Evolutionary conservation across 164 flowering plant genomes (phyloP), one percentile per base, ranked within the genome.

Genomic region (Magnolia kwangsiensis): DNA sequence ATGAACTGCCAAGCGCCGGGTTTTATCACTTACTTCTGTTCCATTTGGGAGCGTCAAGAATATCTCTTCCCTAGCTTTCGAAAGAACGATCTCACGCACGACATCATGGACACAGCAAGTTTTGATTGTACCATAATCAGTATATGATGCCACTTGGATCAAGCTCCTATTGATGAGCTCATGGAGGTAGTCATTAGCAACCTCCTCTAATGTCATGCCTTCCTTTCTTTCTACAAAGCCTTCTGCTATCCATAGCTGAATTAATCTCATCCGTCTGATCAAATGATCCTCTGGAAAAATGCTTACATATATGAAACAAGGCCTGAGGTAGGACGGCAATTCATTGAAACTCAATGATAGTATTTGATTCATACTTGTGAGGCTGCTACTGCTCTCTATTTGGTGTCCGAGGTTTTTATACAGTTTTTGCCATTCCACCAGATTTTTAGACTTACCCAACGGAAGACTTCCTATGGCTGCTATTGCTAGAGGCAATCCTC

Each of bases 1-100:
- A 55, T 74, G 69, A 68, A 86, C 71, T 58, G 87, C 81, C 21
- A 86, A 49, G 21, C 84, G 76, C 1, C 71, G 85, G 29, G 72
- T 21, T 50, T 68, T 81, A 0, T 68, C 50, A 24, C 5, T 7
- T 21, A 20, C 8, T 2, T 19, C 72, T n/a, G 7, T 74, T 78
- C 14, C 74, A 71, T 18, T 13, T 71, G n/a, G 69, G 63, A 68
- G 19, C 9, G 27, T 2, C 7, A 29, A 24, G 63, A 78, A 78
- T 1, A 24, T 61, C 0, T 71, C 72, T 24, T 78, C 76, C 27
- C 68, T 29, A 8, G 76, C 74, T 72, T 76, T 68, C 8, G 0
- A 50, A 19, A 74, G 4, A 50, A 51, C 14, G 4, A 80, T 59
- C 2, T 76, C 80, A 8, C 80, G 31, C 8, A 80, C 2, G 4